These are phyloP conservation scores for Trichoderma sp. DNA, from an alignment of 2,329 filamentous ascomycete genomes.

Conservation along the genomic window DNA sequence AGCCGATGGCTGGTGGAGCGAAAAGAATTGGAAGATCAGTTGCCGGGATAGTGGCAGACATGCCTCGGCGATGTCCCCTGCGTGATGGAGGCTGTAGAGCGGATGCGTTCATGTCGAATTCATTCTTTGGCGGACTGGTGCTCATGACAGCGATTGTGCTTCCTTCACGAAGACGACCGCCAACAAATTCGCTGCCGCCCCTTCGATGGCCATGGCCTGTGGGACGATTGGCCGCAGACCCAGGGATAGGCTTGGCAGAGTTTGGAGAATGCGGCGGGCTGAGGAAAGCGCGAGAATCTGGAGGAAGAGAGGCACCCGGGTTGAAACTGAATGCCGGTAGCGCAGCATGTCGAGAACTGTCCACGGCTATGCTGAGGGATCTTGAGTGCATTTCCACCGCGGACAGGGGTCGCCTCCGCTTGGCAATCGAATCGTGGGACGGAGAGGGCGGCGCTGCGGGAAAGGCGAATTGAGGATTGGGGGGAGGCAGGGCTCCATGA, in stretches of 20 bases:
- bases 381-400: constrained; percentile 46
- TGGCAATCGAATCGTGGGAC: constrained; percentile 44
- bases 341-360: constrained; percentile 37
- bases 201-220: constrained; percentile 72
- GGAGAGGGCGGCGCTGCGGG: constrained; percentile 47
- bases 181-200: constrained; percentile 83
- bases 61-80: constrained; percentile 65
- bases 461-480: constrained; percentile 65
- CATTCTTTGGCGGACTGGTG: constrained; percentile 65
- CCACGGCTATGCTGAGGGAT: constrained; percentile 30
- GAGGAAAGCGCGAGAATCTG: constrained; percentile 40
- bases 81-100: constrained; percentile 46
- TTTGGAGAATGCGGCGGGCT: constrained; percentile 56
- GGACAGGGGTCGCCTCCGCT: constrained; percentile 51
- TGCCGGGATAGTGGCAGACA: constrained; percentile 77
- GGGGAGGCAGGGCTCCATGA: constrained; percentile 39
- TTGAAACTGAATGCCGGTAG: constrained; percentile 58
- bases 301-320: constrained; percentile 41
- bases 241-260: constrained; percentile 44
- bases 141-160: constrained; percentile 61
- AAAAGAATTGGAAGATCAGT: constrained; percentile 75
- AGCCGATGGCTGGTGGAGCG: constrained; percentile 48
- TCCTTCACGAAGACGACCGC: constrained; percentile 61
- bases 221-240: constrained; percentile 53
- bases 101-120: constrained; percentile 56